Evolutionary conservation across 2,329 filamentous ascomycete species (phyloP).

Genomic region (Gaeumannomyces tritici): DNA sequence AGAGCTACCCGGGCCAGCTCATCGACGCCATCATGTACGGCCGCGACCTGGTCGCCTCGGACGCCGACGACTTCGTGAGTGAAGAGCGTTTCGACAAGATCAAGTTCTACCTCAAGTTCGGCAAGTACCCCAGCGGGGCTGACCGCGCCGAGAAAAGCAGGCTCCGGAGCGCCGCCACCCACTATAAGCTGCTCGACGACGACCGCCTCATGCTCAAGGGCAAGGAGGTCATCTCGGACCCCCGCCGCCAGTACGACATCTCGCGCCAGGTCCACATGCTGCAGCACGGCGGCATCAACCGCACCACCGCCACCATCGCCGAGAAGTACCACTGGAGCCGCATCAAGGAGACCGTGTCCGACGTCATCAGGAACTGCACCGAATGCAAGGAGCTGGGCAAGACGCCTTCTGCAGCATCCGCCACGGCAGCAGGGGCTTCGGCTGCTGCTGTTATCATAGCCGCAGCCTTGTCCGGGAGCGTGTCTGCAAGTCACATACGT

Average conservation of each 20-base stretch:
- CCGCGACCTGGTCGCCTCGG: constrained; percentile 45
- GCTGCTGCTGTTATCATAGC: not conserved
- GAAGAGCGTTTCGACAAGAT: constrained; percentile 99
- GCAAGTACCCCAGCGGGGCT: constrained; percentile 85
- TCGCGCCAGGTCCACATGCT: constrained; percentile 64
- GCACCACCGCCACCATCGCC: constrained; percentile 88
- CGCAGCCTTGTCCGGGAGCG: not conserved
- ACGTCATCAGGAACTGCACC: constrained; percentile 83
- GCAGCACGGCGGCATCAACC: constrained; percentile 91
- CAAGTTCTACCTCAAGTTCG: constrained; percentile 90
- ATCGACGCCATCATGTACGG: constrained; percentile 76
- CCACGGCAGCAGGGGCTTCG: not conserved
- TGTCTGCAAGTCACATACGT: not conserved
- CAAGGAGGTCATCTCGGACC: constrained; percentile 92
- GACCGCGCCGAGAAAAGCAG: constrained; percentile 94
- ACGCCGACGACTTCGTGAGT: constrained; percentile 74
- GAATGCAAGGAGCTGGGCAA: constrained; percentile 79
- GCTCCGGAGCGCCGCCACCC: constrained; percentile 83
- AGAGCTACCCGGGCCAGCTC: constrained; percentile 57
- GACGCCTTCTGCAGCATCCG: constrained; percentile 21
- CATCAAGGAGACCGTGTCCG: constrained; percentile 94
- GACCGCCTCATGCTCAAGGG: constrained; percentile 94
- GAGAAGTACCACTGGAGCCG: constrained; percentile 95
- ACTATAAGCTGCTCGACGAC: constrained; percentile 74
- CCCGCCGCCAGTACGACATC: constrained; percentile 82